Evolutionary conservation across 371 early-diverging fungal genomes (phyloP), one percentile per base, ranked within the genome.

Genomic region (Mucor circinelloides): DNA sequence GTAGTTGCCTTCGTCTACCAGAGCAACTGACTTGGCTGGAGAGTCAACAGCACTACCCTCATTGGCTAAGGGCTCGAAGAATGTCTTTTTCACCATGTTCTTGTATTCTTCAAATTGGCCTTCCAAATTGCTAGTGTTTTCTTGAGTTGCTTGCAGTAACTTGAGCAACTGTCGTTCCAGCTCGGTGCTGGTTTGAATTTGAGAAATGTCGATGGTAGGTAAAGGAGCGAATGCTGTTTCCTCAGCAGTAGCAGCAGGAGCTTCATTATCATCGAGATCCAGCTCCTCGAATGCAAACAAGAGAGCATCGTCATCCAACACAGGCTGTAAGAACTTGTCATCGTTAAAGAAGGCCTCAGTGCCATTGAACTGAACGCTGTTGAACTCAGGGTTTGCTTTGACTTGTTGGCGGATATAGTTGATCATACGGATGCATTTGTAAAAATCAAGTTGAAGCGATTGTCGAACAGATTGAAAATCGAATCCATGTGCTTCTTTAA

Each of bases 391-490:
- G 21, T 44, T 44, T 9, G 31, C 12, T 63, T 68, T 61, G 42
- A 86, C 85, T 61, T 84, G 70, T 56, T 83, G 50, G 40, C 95
- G 90, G 44, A 94, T 84, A 69, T 93, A 92, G 79, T 97, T 97
- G 74, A 97, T 89, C 66, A 93, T 73, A 12, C 93, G 87, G 65
- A 97, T 93, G 66, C 89, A 89, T 52, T 91, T 89, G 82, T 95
- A 95, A 73, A 95, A 93, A 69, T 94, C 94, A 46, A 95, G 85
- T 10, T 73, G 61, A 3, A 86, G 74, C 8, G 75, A 72, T 23
- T 74, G 75, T n/a, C 86, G 84, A 3, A 85, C 74, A 23, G 70
- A 70, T 30, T 86, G 69, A 65, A 93, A 91, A 71, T 93, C 91
- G 74, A 95, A 94, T 3, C 73, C 80, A 61, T 95, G 95, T 0